Evolutionary conservation across 495 filamentous ascomycete species (phyloP), one percentile per base, ranked within the genome.

Genomic region (Neurospora sp.): DNA sequence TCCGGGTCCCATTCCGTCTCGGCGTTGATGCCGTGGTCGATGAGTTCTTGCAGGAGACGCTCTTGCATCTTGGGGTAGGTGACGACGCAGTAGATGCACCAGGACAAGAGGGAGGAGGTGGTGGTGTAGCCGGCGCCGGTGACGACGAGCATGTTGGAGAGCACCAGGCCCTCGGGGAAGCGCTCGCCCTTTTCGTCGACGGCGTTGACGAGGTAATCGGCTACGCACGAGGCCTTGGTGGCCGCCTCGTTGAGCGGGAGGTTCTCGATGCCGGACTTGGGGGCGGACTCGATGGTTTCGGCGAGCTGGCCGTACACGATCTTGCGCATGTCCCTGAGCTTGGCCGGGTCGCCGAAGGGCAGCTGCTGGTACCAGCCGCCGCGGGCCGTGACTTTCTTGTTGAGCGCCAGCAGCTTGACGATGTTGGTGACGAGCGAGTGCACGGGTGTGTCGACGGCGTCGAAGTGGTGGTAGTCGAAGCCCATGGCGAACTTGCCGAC

Each of bases 61-160:
- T 86, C 87, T 74, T 89, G 88, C 76, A 83, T 84, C 0, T 82
- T 86, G 0, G 80, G 79, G 71, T 89, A 88, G 1, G 75, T 80
- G 59, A 83, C 81, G 23, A 89, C 72, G 18, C 80, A 78, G 75
- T 87, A 90, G 69, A 89, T 78, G 1, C 85, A 75, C 88, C 88
- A 90, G 0, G 86, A 86, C 3, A 89, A 77, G 10, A 88, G 82
- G 4, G 83, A 82, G 3, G 82, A 81, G 16, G 83, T 89, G 6
- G 87, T 89, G 1, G 84, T 86, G 76, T 87, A 89, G 11, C 88
- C 88, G 59, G 88, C 88, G 3, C 83, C 87, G 5, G 82, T 83
- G 3, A 82, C 79, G 12, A 80, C 78, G 18, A 84, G 72, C 38
- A 80, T 71, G 37, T 76, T 76, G 46, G 72, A 71, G 0, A 78